phyloP scores from a whole-genome alignment of 139 green algal species.

The Picochlorum sp. region DNA sequence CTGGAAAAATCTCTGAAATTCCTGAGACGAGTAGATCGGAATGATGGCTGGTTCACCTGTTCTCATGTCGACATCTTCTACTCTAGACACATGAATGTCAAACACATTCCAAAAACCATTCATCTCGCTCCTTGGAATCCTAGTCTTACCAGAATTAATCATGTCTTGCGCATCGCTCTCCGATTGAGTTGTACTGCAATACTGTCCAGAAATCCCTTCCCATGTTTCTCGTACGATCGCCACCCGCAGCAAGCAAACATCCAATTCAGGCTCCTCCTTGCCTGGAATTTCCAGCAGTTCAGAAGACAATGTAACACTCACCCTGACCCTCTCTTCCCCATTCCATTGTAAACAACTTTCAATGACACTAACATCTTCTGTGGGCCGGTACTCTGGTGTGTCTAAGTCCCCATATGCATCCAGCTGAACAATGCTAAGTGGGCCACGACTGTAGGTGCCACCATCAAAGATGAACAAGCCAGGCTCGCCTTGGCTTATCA shows the following conservation, averaged over 20 bases:
- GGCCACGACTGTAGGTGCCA: constrained; percentile 25
- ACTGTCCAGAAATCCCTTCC: constrained; percentile 23
- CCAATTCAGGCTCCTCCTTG: constrained; percentile 10
- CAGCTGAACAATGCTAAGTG: constrained; percentile 5
- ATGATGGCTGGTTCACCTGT: constrained; percentile 7
- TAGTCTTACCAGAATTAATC: neutral
- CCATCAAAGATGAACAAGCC: constrained; percentile 39
- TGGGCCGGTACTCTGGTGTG: neutral
- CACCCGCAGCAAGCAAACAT: constrained; percentile 28
- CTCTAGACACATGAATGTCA: constrained; percentile 20
- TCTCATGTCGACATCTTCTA: constrained; percentile 23
- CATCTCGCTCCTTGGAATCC: neutral
- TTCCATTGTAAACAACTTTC: constrained; percentile 34
- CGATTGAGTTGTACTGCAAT: neutral
- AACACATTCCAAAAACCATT: constrained; percentile 33
- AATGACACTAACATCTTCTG: constrained; percentile 8
- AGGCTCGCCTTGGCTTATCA: constrained; percentile 7
- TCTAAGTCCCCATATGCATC: neutral
- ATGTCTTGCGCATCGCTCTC: neutral
- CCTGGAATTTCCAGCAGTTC: neutral
- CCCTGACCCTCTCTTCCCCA: constrained; percentile 27
- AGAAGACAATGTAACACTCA: constrained; percentile 20
- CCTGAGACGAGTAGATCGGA: constrained; percentile 9
- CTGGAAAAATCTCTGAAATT: neutral
- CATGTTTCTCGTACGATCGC: constrained; percentile 18